Evolutionary conservation across 768 basidiomycete genomes (phyloP).

Genomic region (Leucocoprinus leucothites): DNA sequence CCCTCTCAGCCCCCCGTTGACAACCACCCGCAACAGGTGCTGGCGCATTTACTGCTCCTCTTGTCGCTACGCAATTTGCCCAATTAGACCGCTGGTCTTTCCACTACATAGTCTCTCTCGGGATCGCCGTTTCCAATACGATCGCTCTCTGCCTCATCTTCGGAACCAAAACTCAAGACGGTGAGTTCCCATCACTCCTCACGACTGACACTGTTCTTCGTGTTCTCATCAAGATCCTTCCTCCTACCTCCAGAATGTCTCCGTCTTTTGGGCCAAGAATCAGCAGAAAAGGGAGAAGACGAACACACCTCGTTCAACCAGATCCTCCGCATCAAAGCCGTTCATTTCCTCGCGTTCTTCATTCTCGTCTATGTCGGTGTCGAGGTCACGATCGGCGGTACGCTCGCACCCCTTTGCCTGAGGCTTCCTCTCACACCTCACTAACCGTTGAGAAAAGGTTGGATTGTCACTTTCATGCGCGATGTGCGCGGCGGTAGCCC

Average conservation of each 20-base stretch:
- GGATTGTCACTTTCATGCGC: slow-evolving; percentile 64
- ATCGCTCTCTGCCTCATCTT: slow-evolving; percentile 55
- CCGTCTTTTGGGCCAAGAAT: slow-evolving; percentile 47
- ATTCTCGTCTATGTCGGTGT: slow-evolving; percentile 67
- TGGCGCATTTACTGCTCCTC: slow-evolving; percentile 66
- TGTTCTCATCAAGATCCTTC: background rate
- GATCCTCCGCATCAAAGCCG: slow-evolving; percentile 48
- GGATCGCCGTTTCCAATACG: slow-evolving; percentile 58
- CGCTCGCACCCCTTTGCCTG: background rate
- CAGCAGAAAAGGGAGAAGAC: slow-evolving; percentile 30
- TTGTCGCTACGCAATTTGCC: slow-evolving; percentile 81
- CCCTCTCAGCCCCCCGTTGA: background rate
- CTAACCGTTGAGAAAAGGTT: slow-evolving; percentile 36
- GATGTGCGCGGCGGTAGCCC: slow-evolving; percentile 34
- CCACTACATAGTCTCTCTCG: slow-evolving; percentile 71
- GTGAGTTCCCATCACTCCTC: slow-evolving; percentile 27
- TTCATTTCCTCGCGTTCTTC: slow-evolving; percentile 64
- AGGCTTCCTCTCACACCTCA: slow-evolving; percentile 13
- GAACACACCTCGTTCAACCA: slow-evolving; percentile 42
- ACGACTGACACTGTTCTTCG: too few species aligned
- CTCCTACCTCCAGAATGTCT: slow-evolving; percentile 45
- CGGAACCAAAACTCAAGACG: slow-evolving; percentile 67
- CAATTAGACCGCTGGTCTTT: slow-evolving; percentile 67
- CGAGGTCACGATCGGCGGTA: slow-evolving; percentile 58
- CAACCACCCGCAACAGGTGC: slow-evolving; percentile 38